Conservation (phyloP, 1,139 yeast genomes). For the Candida sanyaensis region DNA sequence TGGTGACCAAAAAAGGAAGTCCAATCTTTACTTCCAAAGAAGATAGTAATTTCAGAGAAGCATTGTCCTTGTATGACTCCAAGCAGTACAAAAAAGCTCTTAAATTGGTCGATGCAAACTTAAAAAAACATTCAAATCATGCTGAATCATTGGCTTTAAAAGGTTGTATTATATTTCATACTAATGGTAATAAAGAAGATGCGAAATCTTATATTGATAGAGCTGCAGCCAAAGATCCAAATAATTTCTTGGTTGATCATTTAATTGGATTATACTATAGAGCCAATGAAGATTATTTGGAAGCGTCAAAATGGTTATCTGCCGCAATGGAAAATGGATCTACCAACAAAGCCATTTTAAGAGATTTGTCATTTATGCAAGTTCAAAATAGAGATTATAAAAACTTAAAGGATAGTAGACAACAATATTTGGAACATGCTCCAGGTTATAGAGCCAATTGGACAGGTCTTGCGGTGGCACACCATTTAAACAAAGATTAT, state of each 20-base stretch:
- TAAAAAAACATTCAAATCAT: slow-evolving; percentile 76
- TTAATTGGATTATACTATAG: slow-evolving; percentile 85
- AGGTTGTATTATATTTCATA: slow-evolving; percentile 63
- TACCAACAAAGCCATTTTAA: slow-evolving; percentile 72
- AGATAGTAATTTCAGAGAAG: slow-evolving; percentile 73
- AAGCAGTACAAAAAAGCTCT: slow-evolving; percentile 88
- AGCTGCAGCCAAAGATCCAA: slow-evolving; percentile 59
- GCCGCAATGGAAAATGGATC: slow-evolving; percentile 82
- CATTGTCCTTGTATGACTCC: slow-evolving; percentile 77
- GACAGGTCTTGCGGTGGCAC: slow-evolving; percentile 88
- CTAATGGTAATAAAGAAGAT: slow-evolving; percentile 57
- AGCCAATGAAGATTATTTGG: slow-evolving; percentile 64
- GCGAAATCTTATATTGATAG: slow-evolving; percentile 62
- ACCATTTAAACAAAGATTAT: slow-evolving; percentile 70
- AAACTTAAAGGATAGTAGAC: slow-evolving; percentile 63
- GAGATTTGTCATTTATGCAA: slow-evolving; percentile 82
- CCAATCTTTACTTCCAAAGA: slow-evolving; percentile 55
- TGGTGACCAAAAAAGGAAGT: slow-evolving; percentile 27
- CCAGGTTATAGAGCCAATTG: slow-evolving; percentile 91
- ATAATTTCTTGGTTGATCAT: slow-evolving; percentile 77
- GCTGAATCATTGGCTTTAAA: slow-evolving; percentile 85
- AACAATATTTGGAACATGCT: slow-evolving; percentile 67
- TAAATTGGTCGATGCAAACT: slow-evolving; percentile 70
- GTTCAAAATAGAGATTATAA: slow-evolving; percentile 77
- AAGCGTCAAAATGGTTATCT: slow-evolving; percentile 79